phyloP scores from a whole-genome alignment of 805 yeast genomes.

The Saccharomycopsis fodiens region DNA sequence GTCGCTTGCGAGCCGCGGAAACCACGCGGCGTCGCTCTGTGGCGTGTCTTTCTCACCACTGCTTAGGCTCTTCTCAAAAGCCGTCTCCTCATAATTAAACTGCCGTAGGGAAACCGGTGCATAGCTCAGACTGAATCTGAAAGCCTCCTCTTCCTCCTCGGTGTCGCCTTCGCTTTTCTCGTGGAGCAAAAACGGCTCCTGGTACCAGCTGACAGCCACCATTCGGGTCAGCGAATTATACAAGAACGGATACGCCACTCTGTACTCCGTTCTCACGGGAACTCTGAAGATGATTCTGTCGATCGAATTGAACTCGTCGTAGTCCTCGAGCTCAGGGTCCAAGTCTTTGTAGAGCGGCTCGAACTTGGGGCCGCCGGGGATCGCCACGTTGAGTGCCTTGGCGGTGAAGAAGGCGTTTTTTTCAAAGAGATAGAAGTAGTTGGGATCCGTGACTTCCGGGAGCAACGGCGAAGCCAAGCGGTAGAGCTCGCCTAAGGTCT shows the following conservation, averaged over 20 bases:
- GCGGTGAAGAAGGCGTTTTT: constrained; percentile 80
- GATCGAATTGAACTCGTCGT: constrained; percentile 82
- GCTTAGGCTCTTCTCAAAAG: constrained; percentile 6
- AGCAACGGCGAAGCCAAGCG: constrained; percentile 65
- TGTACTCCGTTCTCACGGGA: constrained; percentile 74
- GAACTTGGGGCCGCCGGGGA: constrained; percentile 95
- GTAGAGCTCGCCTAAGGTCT: constrained; percentile 57
- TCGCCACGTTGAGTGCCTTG: constrained; percentile 75
- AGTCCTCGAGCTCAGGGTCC: constrained; percentile 64
- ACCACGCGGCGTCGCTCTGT: constrained; percentile 28
- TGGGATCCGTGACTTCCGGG: constrained; percentile 49
- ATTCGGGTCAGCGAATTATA: constrained; percentile 71
- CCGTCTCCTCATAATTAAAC: constrained; percentile 21
- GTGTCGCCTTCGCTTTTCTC: constrained; percentile 36
- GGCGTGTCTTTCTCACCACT: too few relatives aligned
- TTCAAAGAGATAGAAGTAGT: constrained; percentile 67
- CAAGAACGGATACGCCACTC: constrained; percentile 78
- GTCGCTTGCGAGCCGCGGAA: not conserved
- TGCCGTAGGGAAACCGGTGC: constrained; percentile 45
- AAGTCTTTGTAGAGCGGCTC: constrained; percentile 73
- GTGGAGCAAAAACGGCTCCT: constrained; percentile 50
- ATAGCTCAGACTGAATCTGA: constrained; percentile 43
- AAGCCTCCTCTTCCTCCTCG: constrained; percentile 46
- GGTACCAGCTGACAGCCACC: constrained; percentile 56
- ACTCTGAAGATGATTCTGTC: constrained; percentile 79